Evolutionary conservation across 202 grass and related monocot species (phyloP).

Genomic region (Alloteropsis angusta): DNA sequence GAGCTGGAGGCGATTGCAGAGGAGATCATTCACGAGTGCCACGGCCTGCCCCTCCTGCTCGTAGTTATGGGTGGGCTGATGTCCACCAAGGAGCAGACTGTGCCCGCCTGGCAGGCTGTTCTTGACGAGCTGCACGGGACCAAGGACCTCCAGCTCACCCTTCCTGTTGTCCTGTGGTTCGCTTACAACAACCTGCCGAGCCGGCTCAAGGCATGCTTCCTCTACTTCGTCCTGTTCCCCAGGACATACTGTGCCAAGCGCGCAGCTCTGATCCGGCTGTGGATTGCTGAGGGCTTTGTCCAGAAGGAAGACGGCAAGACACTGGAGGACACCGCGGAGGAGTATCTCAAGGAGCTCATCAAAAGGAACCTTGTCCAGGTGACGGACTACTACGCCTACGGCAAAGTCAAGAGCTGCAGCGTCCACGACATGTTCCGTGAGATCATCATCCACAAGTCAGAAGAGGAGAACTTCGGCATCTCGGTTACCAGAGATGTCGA

Average conservation of each 20-base stretch:
- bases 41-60: constrained; percentile 34
- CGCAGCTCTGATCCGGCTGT: constrained; percentile 7
- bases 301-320: constrained; percentile 1
- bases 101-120: neutral
- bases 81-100: constrained; percentile 19
- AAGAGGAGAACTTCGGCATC: constrained; percentile 35
- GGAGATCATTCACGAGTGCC: constrained; percentile 25
- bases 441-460: constrained; percentile 25
- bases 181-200: constrained; percentile 12
- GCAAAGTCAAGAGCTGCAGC: constrained; percentile 21
- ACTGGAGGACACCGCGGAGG: constrained; percentile 9
- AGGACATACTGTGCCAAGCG: constrained; percentile 12
- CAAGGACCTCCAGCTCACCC: neutral
- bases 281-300: constrained; percentile 31
- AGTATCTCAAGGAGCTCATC: constrained; percentile 21
- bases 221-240: constrained; percentile 27
- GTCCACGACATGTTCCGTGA: constrained; percentile 22
- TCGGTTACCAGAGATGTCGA: constrained; percentile 6
- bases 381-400: constrained; percentile 27
- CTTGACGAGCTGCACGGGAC: constrained; percentile 2
- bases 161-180: constrained; percentile 12
- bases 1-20: neutral
- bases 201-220: constrained; percentile 20
- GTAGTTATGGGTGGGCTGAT: constrained; percentile 33
- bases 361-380: constrained; percentile 20